A percentile compares a stretch with the other conserved stretches of the same genome.
Conservation (phyloP, 495 filamentous ascomycete genomes). For the Aspergillus coremiiformis region DNA sequence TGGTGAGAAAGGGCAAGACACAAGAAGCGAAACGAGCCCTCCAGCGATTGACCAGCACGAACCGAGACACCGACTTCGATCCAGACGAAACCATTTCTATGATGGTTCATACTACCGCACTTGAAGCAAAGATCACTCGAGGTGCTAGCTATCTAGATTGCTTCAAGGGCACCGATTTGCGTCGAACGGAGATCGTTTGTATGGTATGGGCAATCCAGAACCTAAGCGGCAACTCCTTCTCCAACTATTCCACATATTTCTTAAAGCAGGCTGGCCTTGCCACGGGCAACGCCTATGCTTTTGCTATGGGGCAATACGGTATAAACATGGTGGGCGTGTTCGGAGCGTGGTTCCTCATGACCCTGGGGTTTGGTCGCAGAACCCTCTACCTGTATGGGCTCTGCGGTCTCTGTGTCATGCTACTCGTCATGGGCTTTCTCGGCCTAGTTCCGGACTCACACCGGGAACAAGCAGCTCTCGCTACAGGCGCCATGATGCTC, state of each 20-base stretch:
- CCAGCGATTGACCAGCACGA: slow-evolving; percentile 54
- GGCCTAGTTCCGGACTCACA: slow-evolving; percentile 52
- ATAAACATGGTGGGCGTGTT: slow-evolving; percentile 71
- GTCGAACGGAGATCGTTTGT: slow-evolving; percentile 71
- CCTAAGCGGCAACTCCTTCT: slow-evolving; percentile 69
- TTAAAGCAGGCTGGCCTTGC: slow-evolving; percentile 62
- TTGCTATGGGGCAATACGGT: slow-evolving; percentile 67
- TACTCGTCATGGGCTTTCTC: slow-evolving; percentile 67
- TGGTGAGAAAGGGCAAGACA: slow-evolving; percentile 61
- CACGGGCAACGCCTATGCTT: slow-evolving; percentile 52
- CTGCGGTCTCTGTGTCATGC: slow-evolving; percentile 55
- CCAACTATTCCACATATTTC: slow-evolving; percentile 76
- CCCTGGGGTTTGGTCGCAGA: slow-evolving; percentile 58
- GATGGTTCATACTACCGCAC: slow-evolving; percentile 75
- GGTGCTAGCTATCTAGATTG: slow-evolving; percentile 69
- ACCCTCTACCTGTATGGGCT: slow-evolving; percentile 64
- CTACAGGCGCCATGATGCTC: slow-evolving; percentile 64
- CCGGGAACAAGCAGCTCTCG: slow-evolving; percentile 49
- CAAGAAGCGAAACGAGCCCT: slow-evolving; percentile 63
- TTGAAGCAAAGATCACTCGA: slow-evolving; percentile 61
- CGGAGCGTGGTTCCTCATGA: slow-evolving; percentile 68
- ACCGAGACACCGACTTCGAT: slow-evolving; percentile 54
- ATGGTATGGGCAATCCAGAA: slow-evolving; percentile 84
- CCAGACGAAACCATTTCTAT: slow-evolving; percentile 71
- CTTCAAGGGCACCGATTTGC: slow-evolving; percentile 65